These are phyloP conservation scores for Salix dunnii DNA, from an alignment of 345 rosid species.

Conservation along the genomic window DNA sequence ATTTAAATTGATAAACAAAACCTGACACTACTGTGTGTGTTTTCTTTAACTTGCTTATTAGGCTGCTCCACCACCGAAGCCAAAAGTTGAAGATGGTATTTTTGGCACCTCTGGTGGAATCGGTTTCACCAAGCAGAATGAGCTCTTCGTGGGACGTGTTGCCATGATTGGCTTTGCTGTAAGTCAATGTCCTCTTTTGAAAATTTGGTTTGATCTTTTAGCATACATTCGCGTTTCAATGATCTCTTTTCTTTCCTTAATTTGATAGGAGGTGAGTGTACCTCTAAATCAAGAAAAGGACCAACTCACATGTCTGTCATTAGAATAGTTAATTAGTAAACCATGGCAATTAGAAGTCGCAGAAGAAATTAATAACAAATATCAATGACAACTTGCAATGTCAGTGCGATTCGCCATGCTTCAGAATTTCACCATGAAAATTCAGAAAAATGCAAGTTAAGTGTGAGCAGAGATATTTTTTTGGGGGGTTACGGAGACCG, in stretches of 20 bases:
- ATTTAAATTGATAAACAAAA: background rate
- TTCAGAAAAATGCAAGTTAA: background rate
- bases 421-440: background rate
- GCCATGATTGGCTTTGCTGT: slow-evolving; percentile 99
- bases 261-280: no score
- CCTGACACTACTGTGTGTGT: no score
- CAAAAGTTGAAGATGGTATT: slow-evolving; percentile 79
- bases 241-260: no score
- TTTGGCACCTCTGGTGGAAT: slow-evolving; percentile 97
- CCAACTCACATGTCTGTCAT: no score
- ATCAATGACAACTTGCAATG: background rate
- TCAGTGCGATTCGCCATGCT: background rate
- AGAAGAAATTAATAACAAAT: background rate
- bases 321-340: no score
- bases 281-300: no score
- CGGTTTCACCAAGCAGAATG: slow-evolving; percentile 91
- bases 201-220: background rate
- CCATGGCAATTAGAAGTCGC: no score
- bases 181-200: slow-evolving; percentile 21
- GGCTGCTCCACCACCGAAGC: slow-evolving; percentile 33
- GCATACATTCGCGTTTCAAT: no score
- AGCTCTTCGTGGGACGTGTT: slow-evolving; percentile 97
- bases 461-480: background rate
- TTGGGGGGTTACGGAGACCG: background rate
- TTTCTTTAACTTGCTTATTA: background rate